These are phyloP conservation scores for Ogataea angusta DNA, from an alignment of 805 yeast species.

Conservation along the genomic window DNA sequence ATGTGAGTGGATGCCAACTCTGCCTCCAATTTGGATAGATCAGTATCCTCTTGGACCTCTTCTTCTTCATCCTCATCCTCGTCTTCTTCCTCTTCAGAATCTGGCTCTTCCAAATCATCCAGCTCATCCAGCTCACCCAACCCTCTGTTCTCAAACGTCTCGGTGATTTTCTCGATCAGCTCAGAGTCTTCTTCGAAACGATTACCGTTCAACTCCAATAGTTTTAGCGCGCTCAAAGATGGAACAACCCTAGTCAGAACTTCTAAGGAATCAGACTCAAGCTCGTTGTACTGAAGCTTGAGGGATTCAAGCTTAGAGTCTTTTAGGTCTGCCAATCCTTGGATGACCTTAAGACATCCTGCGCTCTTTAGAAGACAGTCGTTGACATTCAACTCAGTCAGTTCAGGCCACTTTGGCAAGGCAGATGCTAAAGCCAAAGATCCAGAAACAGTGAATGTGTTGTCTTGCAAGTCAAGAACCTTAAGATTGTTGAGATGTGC, in stretches of 20 bases:
- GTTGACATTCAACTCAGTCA: slow-evolving; percentile 78
- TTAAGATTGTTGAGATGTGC: slow-evolving; percentile 55
- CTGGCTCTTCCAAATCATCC: slow-evolving; percentile 88
- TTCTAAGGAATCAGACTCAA: slow-evolving; percentile 62
- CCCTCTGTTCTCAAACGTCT: slow-evolving; percentile 67
- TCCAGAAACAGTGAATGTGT: slow-evolving; percentile 78
- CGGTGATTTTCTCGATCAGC: slow-evolving; percentile 55
- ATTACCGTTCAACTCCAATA: slow-evolving; percentile 89
- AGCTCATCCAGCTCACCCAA: slow-evolving; percentile 85
- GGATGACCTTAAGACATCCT: slow-evolving; percentile 61
- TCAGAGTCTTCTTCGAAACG: slow-evolving; percentile 86
- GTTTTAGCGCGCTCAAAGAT: slow-evolving; percentile 54
- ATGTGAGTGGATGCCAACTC: slow-evolving; percentile 44
- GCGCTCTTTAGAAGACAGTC: slow-evolving; percentile 82
- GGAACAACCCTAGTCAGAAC: slow-evolving; percentile 54
- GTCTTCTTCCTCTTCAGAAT: slow-evolving; percentile 66
- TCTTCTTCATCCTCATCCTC: slow-evolving; percentile 53
- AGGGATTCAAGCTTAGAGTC: slow-evolving; percentile 49
- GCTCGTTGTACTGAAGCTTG: slow-evolving; percentile 85
- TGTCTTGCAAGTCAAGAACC: slow-evolving; percentile 86
- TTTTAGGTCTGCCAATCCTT: slow-evolving; percentile 39
- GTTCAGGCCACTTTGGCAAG: slow-evolving; percentile 58
- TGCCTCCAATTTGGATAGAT: slow-evolving; percentile 46
- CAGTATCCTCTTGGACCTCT: slow-evolving; percentile 41
- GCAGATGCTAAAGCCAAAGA: slow-evolving; percentile 61